phyloP scores from a whole-genome alignment of 768 basidiomycete genomes.

The Tylopilus intermedius region DNA sequence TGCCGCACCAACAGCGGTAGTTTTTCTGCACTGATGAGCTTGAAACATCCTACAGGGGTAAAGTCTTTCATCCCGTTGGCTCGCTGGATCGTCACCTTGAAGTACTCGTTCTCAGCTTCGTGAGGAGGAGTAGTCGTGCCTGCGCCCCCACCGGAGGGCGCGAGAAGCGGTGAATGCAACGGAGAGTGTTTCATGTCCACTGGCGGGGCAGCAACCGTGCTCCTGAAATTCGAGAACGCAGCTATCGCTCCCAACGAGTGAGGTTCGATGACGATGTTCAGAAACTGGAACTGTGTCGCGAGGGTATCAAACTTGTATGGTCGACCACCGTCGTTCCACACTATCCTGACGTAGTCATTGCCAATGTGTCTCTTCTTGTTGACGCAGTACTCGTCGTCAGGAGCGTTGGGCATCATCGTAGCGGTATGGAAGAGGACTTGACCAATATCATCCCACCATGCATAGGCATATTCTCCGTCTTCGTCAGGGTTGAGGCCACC shows the following conservation, averaged over 20 bases:
- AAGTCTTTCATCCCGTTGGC: constrained; percentile 92
- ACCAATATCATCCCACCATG: constrained; percentile 98
- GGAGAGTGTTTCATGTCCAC: constrained; percentile 18
- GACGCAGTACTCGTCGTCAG: constrained; percentile 62
- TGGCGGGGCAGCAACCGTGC: neutral
- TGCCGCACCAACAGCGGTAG: constrained; percentile 87
- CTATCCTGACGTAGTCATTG: constrained; percentile 92
- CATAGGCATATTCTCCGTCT: constrained; percentile 95
- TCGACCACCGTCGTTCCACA: constrained; percentile 96
- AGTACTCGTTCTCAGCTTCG: constrained; percentile 88
- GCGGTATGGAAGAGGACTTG: constrained; percentile 94
- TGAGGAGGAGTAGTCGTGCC: constrained; percentile 23
- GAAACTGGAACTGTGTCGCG: constrained; percentile 89
- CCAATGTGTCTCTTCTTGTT: constrained; percentile 96
- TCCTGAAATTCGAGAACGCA: constrained; percentile 67
- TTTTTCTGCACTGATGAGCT: constrained; percentile 85
- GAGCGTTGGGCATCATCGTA: constrained; percentile 89
- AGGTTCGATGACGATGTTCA: constrained; percentile 96
- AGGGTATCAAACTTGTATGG: constrained; percentile 91
- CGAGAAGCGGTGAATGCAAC: constrained; percentile 16
- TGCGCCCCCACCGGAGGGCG: constrained; percentile 9
- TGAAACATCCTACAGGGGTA: constrained; percentile 87
- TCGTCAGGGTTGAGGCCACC: constrained; percentile 87
- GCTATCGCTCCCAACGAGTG: constrained; percentile 81
- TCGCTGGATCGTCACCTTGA: constrained; percentile 88